A percentile compares a stretch with the other conserved stretches of the same genome.
phyloP scores from a whole-genome alignment of 2,329 filamentous ascomycete genomes.

The Berkeleyomyces basicola region DNA sequence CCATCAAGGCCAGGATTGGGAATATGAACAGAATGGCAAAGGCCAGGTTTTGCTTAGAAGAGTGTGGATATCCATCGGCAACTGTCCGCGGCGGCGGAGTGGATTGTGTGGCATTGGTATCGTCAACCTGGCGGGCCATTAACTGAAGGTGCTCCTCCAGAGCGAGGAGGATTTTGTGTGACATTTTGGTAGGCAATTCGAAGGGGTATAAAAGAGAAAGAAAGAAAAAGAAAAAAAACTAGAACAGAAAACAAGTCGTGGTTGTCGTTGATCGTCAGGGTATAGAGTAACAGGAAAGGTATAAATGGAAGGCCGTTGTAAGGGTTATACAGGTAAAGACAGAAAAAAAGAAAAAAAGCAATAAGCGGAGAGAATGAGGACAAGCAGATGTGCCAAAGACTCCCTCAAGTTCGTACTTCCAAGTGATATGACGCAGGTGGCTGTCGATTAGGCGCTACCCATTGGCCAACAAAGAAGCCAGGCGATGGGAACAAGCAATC shows the following conservation, averaged over 20 bases:
- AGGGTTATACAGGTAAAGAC: not conserved
- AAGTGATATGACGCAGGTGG: not conserved
- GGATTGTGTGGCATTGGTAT: not conserved
- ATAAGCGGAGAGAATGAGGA: not conserved
- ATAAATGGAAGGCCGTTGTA: not conserved
- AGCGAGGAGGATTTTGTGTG: not conserved
- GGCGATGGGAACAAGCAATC: not conserved
- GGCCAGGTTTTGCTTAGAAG: slow-evolving; percentile 19
- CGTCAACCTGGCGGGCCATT: not conserved
- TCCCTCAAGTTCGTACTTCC: not conserved
- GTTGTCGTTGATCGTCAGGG: slow-evolving; percentile 1
- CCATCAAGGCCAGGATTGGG: slow-evolving; percentile 19
- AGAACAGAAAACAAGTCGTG: not conserved
- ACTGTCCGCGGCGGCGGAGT: not conserved
- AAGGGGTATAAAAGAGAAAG: not conserved
- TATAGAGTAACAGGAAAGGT: not conserved
- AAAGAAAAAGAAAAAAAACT: not conserved
- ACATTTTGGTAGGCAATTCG: not conserved
- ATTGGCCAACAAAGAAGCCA: not conserved
- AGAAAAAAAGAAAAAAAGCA: not conserved
- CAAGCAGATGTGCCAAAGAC: not conserved
- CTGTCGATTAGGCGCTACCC: not conserved
- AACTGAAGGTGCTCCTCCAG: not conserved
- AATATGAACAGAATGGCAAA: slow-evolving; percentile 21
- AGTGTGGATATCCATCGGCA: slow-evolving; percentile 8